Percentiles rank a stretch among this genome's conserved stretches.
phyloP scores from a whole-genome alignment of 345 rosid species.

The Melaleuca quinquenervia region DNA sequence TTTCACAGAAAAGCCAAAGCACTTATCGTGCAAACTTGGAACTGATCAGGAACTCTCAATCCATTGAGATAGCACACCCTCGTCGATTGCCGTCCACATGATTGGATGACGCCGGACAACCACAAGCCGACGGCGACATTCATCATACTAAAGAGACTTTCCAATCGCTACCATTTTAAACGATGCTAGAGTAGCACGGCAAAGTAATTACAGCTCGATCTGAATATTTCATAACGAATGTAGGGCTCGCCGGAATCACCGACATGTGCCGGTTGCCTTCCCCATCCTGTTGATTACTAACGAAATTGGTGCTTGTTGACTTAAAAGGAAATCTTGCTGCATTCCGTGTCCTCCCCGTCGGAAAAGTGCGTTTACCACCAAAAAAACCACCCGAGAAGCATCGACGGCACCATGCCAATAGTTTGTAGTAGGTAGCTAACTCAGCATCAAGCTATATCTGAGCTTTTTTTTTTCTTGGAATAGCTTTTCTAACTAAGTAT shows the following conservation, averaged over 20 bases:
- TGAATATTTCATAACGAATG: background rate
- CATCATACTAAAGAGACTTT: no score
- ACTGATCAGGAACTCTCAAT: background rate
- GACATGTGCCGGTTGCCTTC: background rate
- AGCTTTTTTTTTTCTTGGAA: background rate
- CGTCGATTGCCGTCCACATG: background rate
- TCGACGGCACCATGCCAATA: background rate
- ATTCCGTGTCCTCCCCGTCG: background rate
- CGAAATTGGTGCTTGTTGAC: background rate
- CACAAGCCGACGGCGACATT: background rate
- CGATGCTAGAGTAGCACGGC: rapidly evolving
- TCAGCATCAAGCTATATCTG: background rate
- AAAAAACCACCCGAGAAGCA: background rate
- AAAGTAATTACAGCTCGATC: background rate
- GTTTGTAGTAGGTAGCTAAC: background rate
- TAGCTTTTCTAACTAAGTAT: no score
- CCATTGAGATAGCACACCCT: background rate
- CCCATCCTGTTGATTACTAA: background rate
- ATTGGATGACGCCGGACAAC: background rate
- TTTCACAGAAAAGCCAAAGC: background rate
- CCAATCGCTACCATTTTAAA: background rate
- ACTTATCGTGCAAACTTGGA: background rate
- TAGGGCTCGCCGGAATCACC: background rate
- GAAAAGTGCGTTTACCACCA: background rate
- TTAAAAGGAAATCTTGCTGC: background rate